These are phyloP conservation scores for Quercus berberidifolia DNA, from an alignment of 306 rosid genomes.

Conservation along the genomic window DNA sequence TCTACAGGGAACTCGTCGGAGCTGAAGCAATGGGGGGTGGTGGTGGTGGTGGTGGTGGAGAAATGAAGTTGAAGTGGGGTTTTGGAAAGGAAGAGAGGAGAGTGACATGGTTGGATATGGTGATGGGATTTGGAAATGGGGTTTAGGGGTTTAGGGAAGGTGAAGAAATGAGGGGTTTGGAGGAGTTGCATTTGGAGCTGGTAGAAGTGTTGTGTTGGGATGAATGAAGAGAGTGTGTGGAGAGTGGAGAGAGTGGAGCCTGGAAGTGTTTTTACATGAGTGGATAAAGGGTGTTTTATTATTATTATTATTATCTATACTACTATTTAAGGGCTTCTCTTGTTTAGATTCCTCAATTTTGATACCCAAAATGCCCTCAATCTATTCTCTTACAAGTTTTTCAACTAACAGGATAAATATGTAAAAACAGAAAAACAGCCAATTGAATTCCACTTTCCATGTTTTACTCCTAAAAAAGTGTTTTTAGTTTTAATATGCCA, in stretches of 20 bases:
- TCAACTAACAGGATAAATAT: too few relatives aligned
- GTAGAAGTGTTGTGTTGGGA: neutral
- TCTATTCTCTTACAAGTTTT: too few relatives aligned
- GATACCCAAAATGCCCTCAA: too few relatives aligned
- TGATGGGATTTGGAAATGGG: neutral
- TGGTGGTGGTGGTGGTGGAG: neutral
- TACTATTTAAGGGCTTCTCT: too few relatives aligned
- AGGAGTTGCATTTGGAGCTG: conserved; percentile 58
- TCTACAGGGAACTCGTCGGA: conserved; percentile 98
- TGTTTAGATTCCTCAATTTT: too few relatives aligned
- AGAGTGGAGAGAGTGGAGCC: neutral
- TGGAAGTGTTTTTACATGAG: too few relatives aligned
- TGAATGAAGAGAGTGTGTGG: neutral
- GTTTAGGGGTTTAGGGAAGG: conserved; percentile 59
- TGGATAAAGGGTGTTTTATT: neutral
- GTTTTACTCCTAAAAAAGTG: too few relatives aligned
- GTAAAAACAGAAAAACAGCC: too few relatives aligned
- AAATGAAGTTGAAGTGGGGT: neutral
- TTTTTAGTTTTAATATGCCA: too few relatives aligned
- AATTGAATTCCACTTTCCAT: too few relatives aligned
- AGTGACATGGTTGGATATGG: conserved; percentile 31
- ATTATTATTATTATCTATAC: too few relatives aligned
- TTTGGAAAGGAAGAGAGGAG: conserved; percentile 19
- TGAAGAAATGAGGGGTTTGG: conserved; percentile 57
- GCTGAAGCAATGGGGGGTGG: conserved; percentile 38